Percentiles rank a stretch among this genome's conserved stretches.
Evolutionary conservation across 1,284 basidiomycete genomes (phyloP).

Genomic region (Ustilago xerochloae): DNA sequence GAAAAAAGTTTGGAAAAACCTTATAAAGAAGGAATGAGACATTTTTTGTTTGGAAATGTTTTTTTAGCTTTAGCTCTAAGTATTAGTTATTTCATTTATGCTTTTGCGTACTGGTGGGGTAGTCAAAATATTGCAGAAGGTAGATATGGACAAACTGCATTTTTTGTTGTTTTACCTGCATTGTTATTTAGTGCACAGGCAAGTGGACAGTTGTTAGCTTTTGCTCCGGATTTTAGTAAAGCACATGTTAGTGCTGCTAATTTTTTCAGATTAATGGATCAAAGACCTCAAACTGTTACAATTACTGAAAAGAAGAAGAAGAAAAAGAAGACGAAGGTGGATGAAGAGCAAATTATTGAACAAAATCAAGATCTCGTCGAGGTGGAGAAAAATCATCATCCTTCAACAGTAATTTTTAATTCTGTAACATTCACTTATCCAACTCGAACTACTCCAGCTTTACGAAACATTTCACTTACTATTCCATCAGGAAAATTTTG

Average conservation of each 20-base stretch:
- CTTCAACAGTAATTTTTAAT: constrained; percentile 30
- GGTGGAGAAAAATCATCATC: constrained; percentile 11
- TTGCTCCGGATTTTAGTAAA: constrained; percentile 58
- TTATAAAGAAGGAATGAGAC: constrained; percentile 52
- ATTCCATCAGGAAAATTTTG: constrained; percentile 57
- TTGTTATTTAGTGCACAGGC: constrained; percentile 62
- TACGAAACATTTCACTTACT: constrained; percentile 47
- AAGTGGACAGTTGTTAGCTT: constrained; percentile 60
- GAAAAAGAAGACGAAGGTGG: constrained; percentile 73
- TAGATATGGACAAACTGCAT: constrained; percentile 54
- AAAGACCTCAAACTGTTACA: constrained; percentile 78
- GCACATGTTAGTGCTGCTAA: constrained; percentile 58
- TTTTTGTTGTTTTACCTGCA: constrained; percentile 61
- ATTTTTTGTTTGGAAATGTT: constrained; percentile 54
- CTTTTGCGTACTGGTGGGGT: constrained; percentile 64
- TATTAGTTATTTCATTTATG: constrained; percentile 62
- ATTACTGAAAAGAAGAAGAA: constrained; percentile 57
- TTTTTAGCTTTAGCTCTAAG: constrained; percentile 57
- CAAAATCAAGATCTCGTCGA: constrained; percentile 74
- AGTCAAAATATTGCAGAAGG: constrained; percentile 57
- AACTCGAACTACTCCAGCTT: constrained; percentile 39
- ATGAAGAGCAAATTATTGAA: constrained; percentile 88
- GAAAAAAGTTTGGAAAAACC: constrained; percentile 42
- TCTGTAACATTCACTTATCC: constrained; percentile 48
- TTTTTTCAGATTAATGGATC: constrained; percentile 56